Evolutionary conservation across 2,329 filamentous ascomycete species (phyloP), one percentile per base, ranked within the genome.

Genomic region (Conoideocrella luteorostrata): DNA sequence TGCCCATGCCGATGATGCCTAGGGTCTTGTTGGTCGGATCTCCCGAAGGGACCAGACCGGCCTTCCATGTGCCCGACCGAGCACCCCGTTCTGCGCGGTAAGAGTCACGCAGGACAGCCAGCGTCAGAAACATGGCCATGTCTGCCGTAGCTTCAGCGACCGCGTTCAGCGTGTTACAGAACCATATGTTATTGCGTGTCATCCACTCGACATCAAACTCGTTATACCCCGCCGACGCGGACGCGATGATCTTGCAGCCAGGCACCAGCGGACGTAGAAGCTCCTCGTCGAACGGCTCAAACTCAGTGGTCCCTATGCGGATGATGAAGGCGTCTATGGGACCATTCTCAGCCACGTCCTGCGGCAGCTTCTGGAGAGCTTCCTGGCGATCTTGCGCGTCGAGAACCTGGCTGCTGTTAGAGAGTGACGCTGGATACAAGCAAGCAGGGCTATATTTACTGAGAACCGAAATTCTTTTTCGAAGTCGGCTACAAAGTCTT

Each of bases 101-200:
- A 1, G 70, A 64, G 45, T 77, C 70, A 40, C 72, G 67, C 17
- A 78, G 51, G 1, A 68, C 56, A 1, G 59, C 56, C 1, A 66
- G 41, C 1, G 44, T 52, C 0, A 66, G 40, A 32, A 64, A 65
- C 22, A 64, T 50, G 12, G 73, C 67, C 65, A 74, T 70, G 34
- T 74, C 70, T 0, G 71, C 70, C 0, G 70, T 74, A 2, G 74
- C 71, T 44, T 79, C 70, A 0, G 74, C 68, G 1, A 74, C 73
- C 0, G 73, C 75, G 47, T 79, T 66, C 3, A 70, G 56, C 0
- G 68, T 68, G 49, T 77, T 79, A 59, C 72, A 78, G 51, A 80
- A 77, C 57, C 64, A 72, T 21, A 79, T 67, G 5, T 60, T 60
- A 6, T 66, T 50, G 11, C 45, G 32, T 0, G 68, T 66, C 53